Evolutionary conservation across 345 rosid species (phyloP).

Genomic region (Triadica sebifera): DNA sequence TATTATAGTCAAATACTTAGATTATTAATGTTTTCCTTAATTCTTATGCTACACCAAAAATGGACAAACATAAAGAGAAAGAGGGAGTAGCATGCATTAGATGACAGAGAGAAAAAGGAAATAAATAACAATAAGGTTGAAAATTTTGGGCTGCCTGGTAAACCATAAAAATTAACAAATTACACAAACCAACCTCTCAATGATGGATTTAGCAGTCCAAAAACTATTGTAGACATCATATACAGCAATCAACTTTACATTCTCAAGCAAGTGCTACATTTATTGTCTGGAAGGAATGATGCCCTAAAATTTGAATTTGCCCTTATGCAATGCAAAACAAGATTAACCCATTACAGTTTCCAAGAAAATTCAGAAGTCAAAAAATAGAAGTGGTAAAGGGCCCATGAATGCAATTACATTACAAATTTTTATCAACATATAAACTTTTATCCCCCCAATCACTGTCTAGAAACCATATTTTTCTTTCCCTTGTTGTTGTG

Average conservation of each 20-base stretch:
- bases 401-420: no score
- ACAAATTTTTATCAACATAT: no score
- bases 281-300: neutral
- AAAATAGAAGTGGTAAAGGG: no score
- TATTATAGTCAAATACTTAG: no score
- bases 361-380: no score
- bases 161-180: neutral
- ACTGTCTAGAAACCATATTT: neutral
- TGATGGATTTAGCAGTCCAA: neutral
- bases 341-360: no score
- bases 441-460: neutral
- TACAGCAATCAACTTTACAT: neutral
- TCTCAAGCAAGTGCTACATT: neutral
- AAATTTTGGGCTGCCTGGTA: neutral
- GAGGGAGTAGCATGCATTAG: neutral
- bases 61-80: no score
- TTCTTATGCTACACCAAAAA: no score
- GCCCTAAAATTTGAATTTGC: neutral
- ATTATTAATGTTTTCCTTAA: no score
- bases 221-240: neutral
- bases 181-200: neutral
- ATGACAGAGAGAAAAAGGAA: neutral
- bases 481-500: neutral
- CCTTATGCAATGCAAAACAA: no score
- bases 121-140: constrained; percentile 3